Evolutionary conservation across 306 rosid genomes (phyloP).

Genomic region (Alnus glutinosa): DNA sequence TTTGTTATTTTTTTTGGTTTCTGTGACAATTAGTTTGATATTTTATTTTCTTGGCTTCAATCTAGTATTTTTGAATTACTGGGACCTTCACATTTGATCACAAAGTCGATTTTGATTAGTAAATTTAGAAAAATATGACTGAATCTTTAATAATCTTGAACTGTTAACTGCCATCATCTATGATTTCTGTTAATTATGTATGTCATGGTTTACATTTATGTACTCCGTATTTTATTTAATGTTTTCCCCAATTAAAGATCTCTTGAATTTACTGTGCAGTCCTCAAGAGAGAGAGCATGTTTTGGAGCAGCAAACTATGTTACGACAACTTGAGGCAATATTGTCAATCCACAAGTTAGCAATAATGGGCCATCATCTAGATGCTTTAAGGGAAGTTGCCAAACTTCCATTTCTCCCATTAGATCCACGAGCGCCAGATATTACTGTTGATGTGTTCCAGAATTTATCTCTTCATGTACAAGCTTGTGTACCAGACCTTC

Average conservation of each 20-base stretch:
- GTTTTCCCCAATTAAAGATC: conserved; percentile 11
- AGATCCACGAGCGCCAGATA: conserved; percentile 82
- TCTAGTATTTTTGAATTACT: not conserved
- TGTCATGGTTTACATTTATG: conserved; percentile 2
- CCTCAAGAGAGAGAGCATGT: conserved; percentile 84
- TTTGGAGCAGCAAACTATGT: conserved; percentile 78
- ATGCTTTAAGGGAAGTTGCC: conserved; percentile 92
- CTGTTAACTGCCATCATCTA: not conserved
- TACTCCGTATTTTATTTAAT: not conserved
- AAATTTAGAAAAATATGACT: not conserved
- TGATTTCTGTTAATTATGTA: not conserved
- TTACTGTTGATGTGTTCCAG: conserved; percentile 60
- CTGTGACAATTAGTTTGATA: not conserved
- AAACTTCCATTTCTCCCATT: conserved; percentile 89
- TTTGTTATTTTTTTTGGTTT: not conserved
- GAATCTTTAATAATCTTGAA: not conserved
- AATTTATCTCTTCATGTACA: conserved; percentile 86
- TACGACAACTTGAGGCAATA: conserved; percentile 92
- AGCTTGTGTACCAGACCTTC: conserved; percentile 87
- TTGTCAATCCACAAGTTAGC: conserved; percentile 83
- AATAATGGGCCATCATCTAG: conserved; percentile 67
- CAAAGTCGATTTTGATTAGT: not conserved
- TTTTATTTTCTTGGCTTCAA: not conserved
- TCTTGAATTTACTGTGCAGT: conserved; percentile 50
- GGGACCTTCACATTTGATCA: not conserved